A percentile compares a stretch with the other conserved stretches of the same genome.
Conservation (phyloP, 2,329 filamentous ascomycete species). For the Fusarium robinianum region DNA sequence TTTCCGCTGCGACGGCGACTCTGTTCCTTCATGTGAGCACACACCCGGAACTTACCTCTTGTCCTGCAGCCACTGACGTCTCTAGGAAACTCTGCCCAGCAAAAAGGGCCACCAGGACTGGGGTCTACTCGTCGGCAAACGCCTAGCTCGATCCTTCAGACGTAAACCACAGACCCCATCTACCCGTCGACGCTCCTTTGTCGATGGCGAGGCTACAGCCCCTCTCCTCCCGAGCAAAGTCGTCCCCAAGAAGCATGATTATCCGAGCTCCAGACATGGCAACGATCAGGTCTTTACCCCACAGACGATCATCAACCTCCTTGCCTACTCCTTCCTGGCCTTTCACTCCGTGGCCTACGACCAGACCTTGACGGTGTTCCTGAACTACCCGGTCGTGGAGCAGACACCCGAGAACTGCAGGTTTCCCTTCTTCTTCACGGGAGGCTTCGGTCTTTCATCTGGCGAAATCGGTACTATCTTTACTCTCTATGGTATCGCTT, state of each 20-base stretch:
- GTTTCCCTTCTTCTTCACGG: slow-evolving; percentile 79
- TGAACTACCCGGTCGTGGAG: slow-evolving; percentile 71
- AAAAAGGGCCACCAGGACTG: slow-evolving; percentile 72
- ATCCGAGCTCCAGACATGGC: slow-evolving; percentile 36
- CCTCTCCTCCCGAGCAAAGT: slow-evolving; percentile 53
- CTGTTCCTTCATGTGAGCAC: slow-evolving; percentile 73
- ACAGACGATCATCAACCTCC: slow-evolving; percentile 75
- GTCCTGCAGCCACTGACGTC: slow-evolving; percentile 4
- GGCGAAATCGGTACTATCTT: slow-evolving; percentile 83
- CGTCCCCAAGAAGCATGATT: slow-evolving; percentile 30
- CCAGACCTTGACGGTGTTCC: slow-evolving; percentile 84
- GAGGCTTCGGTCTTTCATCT: slow-evolving; percentile 76
- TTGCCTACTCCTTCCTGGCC: slow-evolving; percentile 79
- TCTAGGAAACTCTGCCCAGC: slow-evolving; percentile 77
- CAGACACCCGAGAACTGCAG: slow-evolving; percentile 62
- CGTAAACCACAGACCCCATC: slow-evolving; percentile 29
- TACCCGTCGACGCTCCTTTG: slow-evolving; percentile 52
- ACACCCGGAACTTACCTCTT: neutral
- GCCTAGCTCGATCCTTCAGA: slow-evolving; percentile 55
- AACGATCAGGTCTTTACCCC: slow-evolving; percentile 71
- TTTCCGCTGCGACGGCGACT: slow-evolving; percentile 73
- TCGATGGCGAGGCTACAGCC: slow-evolving; percentile 61
- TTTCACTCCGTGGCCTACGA: slow-evolving; percentile 85
- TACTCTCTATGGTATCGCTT: slow-evolving; percentile 77
- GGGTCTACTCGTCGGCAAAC: slow-evolving; percentile 73